Base-by-base conservation (phyloP, 495 filamentous ascomycete species). In the Halenospora varia region DNA sequence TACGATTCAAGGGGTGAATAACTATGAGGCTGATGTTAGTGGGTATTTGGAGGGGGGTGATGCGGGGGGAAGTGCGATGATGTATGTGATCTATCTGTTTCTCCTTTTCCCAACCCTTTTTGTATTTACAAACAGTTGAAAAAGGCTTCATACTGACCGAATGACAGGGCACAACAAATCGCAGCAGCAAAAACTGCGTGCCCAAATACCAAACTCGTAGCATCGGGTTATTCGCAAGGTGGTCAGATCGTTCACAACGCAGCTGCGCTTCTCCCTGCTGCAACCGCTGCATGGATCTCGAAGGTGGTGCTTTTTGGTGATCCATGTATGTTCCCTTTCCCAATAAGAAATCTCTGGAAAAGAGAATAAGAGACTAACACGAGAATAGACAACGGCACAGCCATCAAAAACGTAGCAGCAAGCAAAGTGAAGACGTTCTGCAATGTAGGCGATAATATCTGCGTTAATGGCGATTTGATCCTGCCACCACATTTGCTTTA, bases 201-300 rank as follows among this genome's bases (percentile, higher is more conserved):
- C 60, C 82, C 84, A 1, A 70, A 75, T 39, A 85, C 82, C 48
- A 81, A 84, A 66, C 73, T 87, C 53, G 76, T 85, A n/a, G 66
- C 82, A 10, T 73, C 76, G 6, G 84, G 83, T 25, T 88, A 86
- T 63, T 82, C 79, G 1, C 82, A 85, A 61, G 80, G 77, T 15
- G 72, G 72, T 0, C 75, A 78, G 72, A 67, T 81, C 13, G 73
- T 77, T 1, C 81, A 81, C 68, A 76, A 77, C 50, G 78, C 78
- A 2, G 72, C 73, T 11, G 67, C 44, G 35, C 64, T 67, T 46
- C 64, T 80, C 11, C 62, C 62, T 25, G 57, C 72, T 0, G 56
- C 56, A 11, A 62, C 70, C 52, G 65, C 74, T 6, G 17, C 52
- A 25, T 66, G 64, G 54, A 65, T 73, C 46, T 66, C 57, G 56